Base-by-base conservation (phyloP, 192 early-diverging fungal genomes). In the Entrophospora sp. region DNA sequence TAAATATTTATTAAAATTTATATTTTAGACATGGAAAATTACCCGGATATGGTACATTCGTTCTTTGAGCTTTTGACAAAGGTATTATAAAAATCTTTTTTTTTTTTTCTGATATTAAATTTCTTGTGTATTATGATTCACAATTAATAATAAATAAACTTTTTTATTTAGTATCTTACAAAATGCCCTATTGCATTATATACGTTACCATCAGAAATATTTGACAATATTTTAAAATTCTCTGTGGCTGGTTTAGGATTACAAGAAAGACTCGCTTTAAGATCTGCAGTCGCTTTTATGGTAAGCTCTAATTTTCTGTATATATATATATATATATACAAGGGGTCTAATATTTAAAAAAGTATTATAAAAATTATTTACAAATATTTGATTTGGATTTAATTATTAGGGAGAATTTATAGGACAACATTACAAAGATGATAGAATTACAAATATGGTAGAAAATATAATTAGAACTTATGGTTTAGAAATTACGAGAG, bases 131-230 rank as follows among this genome's bases (percentile, higher is more conserved):
- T 56, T 16, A 24, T 16, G 22, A 30, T 56, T 5, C 3, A 18
- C 18, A 63, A 45, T 22, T 42, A 63, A 24, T 38, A 63, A 24
- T 20, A 16, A n/a, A 25, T 16, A 7, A 24, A 16, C 5, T n/a
- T n/a, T 55, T 40, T 28, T 30, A 43, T 43, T 25, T 69, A 81
- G 81, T 64, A 72, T 49, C 72, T 81, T 31, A 71, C 64, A 35
- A 71, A 78, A 37, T 80, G 79, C n/a, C 79, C 81, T 1, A 30
- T 80, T 10, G 69, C 73, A n/a, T 76, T 81, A 48, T 83, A 79
- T 53, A 70, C 72, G 22, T 58, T 79, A 9, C 70, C 77, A 7
- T 35, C 42, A 10, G 77, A 81, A n/a, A 69, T 77, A 32, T 73
- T 75, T 9, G 71, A 79, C 18, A 70, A 37, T 13, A 69, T 81